Percentiles rank a stretch among this genome's conserved stretches.
phyloP scores from a whole-genome alignment of 2,329 filamentous ascomycete genomes.

The Ophiocordyceps robertsii region DNA sequence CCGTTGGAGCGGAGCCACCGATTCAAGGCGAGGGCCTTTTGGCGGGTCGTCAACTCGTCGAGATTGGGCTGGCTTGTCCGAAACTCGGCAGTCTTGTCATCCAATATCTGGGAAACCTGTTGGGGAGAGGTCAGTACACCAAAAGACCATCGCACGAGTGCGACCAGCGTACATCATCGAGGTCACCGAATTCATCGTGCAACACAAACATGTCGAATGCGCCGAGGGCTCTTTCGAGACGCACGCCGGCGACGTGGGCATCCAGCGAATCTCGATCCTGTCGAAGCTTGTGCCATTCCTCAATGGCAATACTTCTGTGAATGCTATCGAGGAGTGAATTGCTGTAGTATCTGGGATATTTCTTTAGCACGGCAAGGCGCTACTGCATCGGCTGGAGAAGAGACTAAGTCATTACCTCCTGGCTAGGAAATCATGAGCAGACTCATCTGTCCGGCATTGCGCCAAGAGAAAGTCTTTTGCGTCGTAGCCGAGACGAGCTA shows the following conservation, averaged over 20 bases:
- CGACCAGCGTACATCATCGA: slow-evolving; percentile 48
- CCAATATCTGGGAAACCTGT: slow-evolving; percentile 50
- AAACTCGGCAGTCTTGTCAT: slow-evolving; percentile 47
- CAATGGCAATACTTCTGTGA: slow-evolving; percentile 65
- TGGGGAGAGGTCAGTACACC: slow-evolving; percentile 1
- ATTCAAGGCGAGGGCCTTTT: slow-evolving; percentile 55
- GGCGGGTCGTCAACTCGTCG: slow-evolving; percentile 42
- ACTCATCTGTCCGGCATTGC: slow-evolving; percentile 46
- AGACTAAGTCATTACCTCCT: slow-evolving; percentile 35
- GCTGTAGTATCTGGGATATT: slow-evolving; percentile 55
- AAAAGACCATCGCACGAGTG: background rate
- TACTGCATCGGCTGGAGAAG: background rate
- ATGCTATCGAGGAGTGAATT: slow-evolving; percentile 64
- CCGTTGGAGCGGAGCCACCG: slow-evolving; percentile 55
- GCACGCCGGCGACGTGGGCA: slow-evolving; percentile 23
- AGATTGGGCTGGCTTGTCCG: slow-evolving; percentile 37
- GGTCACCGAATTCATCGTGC: slow-evolving; percentile 56
- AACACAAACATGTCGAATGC: slow-evolving; percentile 86
- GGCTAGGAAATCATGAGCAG: slow-evolving; percentile 61
- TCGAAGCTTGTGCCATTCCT: slow-evolving; percentile 50
- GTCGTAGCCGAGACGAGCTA: slow-evolving; percentile 68
- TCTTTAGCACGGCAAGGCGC: background rate
- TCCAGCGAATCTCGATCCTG: slow-evolving; percentile 7
- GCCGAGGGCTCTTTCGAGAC: slow-evolving; percentile 60
- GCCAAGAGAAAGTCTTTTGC: slow-evolving; percentile 71